Base-by-base conservation (phyloP, 768 basidiomycete species). In the Podaxis carcinomalis region DNA sequence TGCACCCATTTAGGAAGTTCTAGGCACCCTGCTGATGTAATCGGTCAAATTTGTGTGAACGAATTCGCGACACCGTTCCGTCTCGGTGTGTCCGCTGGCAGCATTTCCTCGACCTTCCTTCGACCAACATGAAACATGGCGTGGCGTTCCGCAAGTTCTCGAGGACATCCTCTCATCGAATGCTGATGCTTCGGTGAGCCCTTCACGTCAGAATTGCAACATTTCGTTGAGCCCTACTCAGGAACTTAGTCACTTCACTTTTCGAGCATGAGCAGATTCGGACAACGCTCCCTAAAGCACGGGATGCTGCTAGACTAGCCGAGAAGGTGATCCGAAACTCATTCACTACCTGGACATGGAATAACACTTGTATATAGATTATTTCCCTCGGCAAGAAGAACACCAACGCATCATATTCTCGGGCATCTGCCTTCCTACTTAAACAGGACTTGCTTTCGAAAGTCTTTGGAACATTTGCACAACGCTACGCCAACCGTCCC, bases 261-360 rank as follows among this genome's bases (percentile, higher is more conserved):
- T 83, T 99, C 59, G 87, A 98, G 69, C 94, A 98, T 75, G 93
- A 97, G 69, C 91, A 93, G 70, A 93, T 99, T 70, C 89, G 91
- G 73, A 98, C 97, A 5, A 99, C 97, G 0, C 76, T 98, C 14
- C 89, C 96, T 35, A 98, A 98, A 74, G 97, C 97, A 2, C 89
- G 90, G 71, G 95, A 97, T 67, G 78, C 95, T 4, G 93, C 93
- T 13, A 82, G 93, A 66, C 77, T 98, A 56, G 95, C 95, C 14
- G 96, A 99, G 70, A 95, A 96, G 87, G 95, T 89, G 61, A 21
- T 14, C 46, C 35, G 40, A 13, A 13, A 47, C 25, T 28, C 19
- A 21, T 25, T 2, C 13, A 9, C 4, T 14, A 16, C 14, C 16
- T 14, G 27, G 5, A 51, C 50, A 14, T 37, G 6, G 23, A 40